phyloP scores from a whole-genome alignment of 345 rosid species.

The Salix purpurea region DNA sequence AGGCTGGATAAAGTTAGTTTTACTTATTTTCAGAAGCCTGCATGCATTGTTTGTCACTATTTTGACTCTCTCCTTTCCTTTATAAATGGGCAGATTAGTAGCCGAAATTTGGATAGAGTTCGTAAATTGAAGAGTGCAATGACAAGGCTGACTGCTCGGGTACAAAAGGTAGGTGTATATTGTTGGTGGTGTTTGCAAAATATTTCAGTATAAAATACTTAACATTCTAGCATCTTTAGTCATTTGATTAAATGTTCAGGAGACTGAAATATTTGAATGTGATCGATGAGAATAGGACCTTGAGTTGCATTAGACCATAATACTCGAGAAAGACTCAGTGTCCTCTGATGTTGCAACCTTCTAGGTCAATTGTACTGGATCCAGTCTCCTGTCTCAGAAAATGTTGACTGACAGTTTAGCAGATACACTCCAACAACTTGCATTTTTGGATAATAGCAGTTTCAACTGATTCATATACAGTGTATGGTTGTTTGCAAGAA shows the following conservation, averaged over 20 bases:
- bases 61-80: not conserved
- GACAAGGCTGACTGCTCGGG: slow-evolving; percentile 92
- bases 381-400: not conserved
- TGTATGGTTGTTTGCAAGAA: not conserved
- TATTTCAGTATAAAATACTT: not conserved
- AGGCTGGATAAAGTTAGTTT: not conserved
- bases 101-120: slow-evolving; percentile 94
- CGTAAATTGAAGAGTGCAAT: slow-evolving; percentile 94
- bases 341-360: not conserved
- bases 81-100: slow-evolving; percentile 59
- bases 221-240: not conserved
- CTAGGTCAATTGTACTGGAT: not conserved
- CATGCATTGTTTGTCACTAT: not conserved
- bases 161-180: slow-evolving; percentile 60
- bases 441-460: not conserved
- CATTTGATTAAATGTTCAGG: not conserved
- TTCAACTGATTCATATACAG: not conserved
- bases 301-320: not conserved
- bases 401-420: not conserved
- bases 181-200: slow-evolving; percentile 4
- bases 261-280: not conserved
- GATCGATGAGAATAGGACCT: not conserved
- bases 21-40: not conserved
- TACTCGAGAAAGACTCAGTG: not conserved
- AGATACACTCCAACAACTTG: not conserved